phyloP scores from a whole-genome alignment of 73 alveolate genomes.

The Stentor coeruleus region DNA sequence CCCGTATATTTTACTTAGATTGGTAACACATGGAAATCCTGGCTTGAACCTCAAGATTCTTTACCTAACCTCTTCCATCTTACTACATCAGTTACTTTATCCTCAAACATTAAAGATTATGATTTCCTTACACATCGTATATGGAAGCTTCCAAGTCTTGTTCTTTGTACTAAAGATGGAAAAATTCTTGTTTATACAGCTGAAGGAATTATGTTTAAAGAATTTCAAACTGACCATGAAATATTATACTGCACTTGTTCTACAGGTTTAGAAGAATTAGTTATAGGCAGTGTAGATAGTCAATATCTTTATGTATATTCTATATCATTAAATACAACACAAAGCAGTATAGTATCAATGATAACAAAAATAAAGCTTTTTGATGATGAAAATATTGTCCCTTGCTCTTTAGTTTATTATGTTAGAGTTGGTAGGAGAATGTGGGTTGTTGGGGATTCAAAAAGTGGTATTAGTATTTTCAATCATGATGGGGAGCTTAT shows the following conservation, averaged over 20 bases:
- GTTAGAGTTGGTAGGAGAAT: background rate
- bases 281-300: background rate
- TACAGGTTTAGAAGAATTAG: background rate
- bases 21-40: background rate
- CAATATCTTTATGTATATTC: background rate
- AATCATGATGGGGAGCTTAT: background rate
- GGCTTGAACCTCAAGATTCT: background rate
- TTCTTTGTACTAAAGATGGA: background rate
- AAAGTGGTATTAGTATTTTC: background rate
- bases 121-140: background rate
- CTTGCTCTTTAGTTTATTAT: background rate
- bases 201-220: background rate
- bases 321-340: background rate
- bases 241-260: background rate
- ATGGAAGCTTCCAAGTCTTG: background rate
- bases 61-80: background rate
- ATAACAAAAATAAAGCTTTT: background rate
- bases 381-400: background rate
- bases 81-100: background rate
- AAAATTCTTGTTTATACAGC: background rate
- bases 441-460: slow-evolving; percentile 7
- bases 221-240: background rate
- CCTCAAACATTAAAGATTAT: background rate
- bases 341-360: background rate
- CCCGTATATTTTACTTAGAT: background rate